Base-by-base conservation (phyloP, 441 rosid genomes). In the Gossypium davidsonii region DNA sequence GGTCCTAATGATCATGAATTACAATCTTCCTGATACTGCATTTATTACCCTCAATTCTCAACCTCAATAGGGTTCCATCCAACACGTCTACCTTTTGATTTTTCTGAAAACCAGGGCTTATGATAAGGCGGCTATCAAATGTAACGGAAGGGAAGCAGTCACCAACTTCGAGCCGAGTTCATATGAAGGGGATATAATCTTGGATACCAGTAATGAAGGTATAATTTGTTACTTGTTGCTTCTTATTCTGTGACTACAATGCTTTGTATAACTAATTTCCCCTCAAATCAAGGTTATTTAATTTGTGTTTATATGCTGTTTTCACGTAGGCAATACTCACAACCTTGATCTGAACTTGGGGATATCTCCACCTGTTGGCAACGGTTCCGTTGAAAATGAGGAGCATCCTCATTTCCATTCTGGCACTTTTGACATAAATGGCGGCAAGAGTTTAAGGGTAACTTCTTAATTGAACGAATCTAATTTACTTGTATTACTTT, bases 81-180 rank as follows among this genome's bases (percentile, higher is more conserved):
- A 88, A 88, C 84, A 81, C 68, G 61, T 82, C 68, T 78, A 73
- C 81, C 79, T 78, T 81, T 76, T 85, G 87, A 74, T 86, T 74
- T 69, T 81, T 76, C 79, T 89, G 87, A 75, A 82, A 80, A 84
- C 78, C 87, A 93, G 98, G 94, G 98, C 96, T 68, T 91, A 89
- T 83, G 97, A 94, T 79, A 88, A 87, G 87, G 98, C 98, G 26
- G 97, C 97, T 23, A 90, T 94, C 83, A 82, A 82, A 77, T 81
- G 83, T 63, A 89, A 86, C 7, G 93, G 89, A 44, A 79, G 88
- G 76, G 93, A 89, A 80, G 93, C 89, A 0, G 86, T 87, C 17
- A 89, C 93, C 70, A 89, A 89, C 83, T 89, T 89, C 46, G 93
- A 90, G 80, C 82, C 86, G n/a, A 86, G 90, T 76, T 74, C 87